phyloP scores from a whole-genome alignment of 1,139 yeast species.

The Suhomyces guaymorum region DNA sequence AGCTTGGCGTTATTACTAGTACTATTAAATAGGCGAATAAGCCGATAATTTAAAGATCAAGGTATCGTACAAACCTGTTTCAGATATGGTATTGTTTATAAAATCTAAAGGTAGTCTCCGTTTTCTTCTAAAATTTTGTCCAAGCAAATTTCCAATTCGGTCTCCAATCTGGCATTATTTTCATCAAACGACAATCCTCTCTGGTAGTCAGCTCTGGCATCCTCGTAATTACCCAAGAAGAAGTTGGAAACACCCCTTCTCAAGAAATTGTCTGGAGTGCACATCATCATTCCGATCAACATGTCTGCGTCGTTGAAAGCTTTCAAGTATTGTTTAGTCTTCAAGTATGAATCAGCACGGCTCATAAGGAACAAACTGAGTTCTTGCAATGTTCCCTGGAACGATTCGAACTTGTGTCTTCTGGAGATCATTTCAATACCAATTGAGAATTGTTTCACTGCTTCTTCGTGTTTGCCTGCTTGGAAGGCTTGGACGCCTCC shows the following conservation, averaged over 20 bases:
- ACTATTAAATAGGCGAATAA: too few species aligned
- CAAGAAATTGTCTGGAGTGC: slow-evolving; percentile 76
- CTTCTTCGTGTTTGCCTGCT: slow-evolving; percentile 64
- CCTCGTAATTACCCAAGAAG: slow-evolving; percentile 68
- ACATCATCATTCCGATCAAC: slow-evolving; percentile 59
- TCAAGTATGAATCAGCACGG: slow-evolving; percentile 79
- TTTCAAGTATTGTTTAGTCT: slow-evolving; percentile 61
- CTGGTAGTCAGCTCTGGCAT: slow-evolving; percentile 74
- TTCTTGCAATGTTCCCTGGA: slow-evolving; percentile 79
- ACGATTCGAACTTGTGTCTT: slow-evolving; percentile 84
- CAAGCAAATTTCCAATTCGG: slow-evolving; percentile 46
- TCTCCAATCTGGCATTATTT: slow-evolving; percentile 43
- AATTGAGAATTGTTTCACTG: slow-evolving; percentile 68
- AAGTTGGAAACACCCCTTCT: slow-evolving; percentile 77
- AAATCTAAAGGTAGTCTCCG: slow-evolving; percentile 40
- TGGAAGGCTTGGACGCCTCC: slow-evolving; percentile 68
- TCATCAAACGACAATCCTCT: slow-evolving; percentile 73
- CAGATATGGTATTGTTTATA: too few species aligned
- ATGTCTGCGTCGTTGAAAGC: slow-evolving; percentile 85
- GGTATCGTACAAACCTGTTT: too few species aligned
- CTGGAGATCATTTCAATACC: slow-evolving; percentile 82
- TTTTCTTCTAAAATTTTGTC: slow-evolving; percentile 52
- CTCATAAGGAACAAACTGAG: slow-evolving; percentile 70
- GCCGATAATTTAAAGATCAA: too few species aligned
- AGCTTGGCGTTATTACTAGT: too few species aligned